phyloP scores from a whole-genome alignment of 495 filamentous ascomycete genomes.

The Neurospora sp. region DNA sequence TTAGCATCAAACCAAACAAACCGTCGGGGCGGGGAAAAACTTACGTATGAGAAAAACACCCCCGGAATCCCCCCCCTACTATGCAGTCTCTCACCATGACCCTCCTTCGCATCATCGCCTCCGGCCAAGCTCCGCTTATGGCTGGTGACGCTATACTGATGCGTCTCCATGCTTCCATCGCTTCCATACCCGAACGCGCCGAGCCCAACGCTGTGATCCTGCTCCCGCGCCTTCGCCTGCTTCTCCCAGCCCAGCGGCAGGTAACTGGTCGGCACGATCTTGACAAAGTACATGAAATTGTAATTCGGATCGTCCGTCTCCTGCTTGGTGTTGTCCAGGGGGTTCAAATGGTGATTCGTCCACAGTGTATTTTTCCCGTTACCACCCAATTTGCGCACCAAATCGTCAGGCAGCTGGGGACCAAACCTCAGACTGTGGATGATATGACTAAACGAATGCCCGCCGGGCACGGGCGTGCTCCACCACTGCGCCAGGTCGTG shows the following conservation, averaged over 20 bases:
- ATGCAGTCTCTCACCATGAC: conserved; percentile 83
- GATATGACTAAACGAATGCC: conserved; percentile 81
- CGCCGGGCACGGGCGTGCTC: conserved; percentile 47
- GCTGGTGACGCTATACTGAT: conserved; percentile 94
- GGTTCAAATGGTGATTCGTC: conserved; percentile 87
- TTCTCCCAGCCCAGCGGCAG: conserved; percentile 73
- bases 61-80: conserved; percentile 87
- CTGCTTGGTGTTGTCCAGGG: conserved; percentile 76
- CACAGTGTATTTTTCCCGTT: conserved; percentile 41
- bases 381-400: conserved; percentile 48
- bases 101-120: conserved; percentile 70
- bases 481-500: conserved; percentile 94
- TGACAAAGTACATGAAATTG: conserved; percentile 99
- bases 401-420: conserved; percentile 70
- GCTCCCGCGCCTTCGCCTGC: conserved; percentile 7
- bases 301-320: conserved; percentile 66
- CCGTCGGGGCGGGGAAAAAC: no score
- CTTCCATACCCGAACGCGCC: conserved; percentile 51
- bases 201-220: conserved; percentile 39
- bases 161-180: conserved; percentile 84
- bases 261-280: conserved; percentile 92
- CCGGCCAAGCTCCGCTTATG: conserved; percentile 80
- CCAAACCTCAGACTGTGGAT: conserved; percentile 91
- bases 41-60: conserved; percentile 93
- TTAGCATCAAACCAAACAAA: no score